phyloP scores from a whole-genome alignment of 1,284 basidiomycete genomes.

The Ceratobasidium sp. region DNA sequence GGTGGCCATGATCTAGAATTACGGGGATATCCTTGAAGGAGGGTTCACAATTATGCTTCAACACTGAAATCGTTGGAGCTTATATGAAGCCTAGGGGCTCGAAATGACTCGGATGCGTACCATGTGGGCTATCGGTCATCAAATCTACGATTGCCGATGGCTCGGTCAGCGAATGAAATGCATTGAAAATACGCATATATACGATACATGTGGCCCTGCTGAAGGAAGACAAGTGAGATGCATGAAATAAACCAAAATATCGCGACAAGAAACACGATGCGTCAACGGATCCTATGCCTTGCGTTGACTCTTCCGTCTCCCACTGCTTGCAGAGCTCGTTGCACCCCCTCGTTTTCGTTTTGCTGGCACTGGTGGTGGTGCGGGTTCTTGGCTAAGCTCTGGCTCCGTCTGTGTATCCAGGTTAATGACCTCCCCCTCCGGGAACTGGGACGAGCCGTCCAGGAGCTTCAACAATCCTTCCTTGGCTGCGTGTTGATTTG shows the following conservation, averaged over 20 bases:
- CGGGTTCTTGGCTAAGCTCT: slow-evolving; percentile 10
- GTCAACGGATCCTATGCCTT: background rate
- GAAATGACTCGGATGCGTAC: background rate
- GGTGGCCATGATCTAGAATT: background rate
- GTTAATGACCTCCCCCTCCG: slow-evolving; percentile 3
- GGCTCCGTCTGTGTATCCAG: slow-evolving; percentile 29
- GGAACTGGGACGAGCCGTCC: slow-evolving; percentile 23
- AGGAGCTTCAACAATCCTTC: slow-evolving; percentile 23
- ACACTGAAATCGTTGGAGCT: background rate
- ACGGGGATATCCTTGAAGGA: background rate
- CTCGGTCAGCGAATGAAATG: slow-evolving; percentile 8
- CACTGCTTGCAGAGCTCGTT: background rate
- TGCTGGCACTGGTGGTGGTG: background rate
- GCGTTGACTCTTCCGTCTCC: slow-evolving; percentile 17
- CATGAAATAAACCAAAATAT: background rate
- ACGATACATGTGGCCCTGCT: background rate
- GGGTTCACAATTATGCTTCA: background rate
- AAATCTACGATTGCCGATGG: background rate
- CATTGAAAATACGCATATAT: slow-evolving; percentile 7
- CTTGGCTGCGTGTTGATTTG: slow-evolving; percentile 38
- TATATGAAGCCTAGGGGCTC: background rate
- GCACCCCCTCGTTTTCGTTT: slow-evolving; percentile 36
- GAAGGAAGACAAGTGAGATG: background rate
- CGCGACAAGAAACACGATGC: background rate
- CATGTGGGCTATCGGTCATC: slow-evolving; percentile 3